Evolutionary conservation across 2,329 filamentous ascomycete genomes (phyloP).

Genomic region (Metarhizium album): DNA sequence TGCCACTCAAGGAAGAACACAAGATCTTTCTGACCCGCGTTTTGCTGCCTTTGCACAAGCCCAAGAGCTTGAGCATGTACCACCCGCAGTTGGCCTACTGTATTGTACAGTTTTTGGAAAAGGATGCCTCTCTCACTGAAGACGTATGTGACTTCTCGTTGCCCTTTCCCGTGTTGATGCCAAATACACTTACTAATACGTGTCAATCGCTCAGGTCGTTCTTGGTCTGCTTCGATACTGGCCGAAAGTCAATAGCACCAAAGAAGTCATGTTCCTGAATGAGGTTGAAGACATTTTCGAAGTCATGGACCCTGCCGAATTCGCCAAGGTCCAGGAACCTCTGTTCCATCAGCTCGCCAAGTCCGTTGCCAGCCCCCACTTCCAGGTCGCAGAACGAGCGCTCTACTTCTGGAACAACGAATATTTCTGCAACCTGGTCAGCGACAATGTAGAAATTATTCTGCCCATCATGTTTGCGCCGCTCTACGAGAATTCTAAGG

Average conservation of each 20-base stretch:
- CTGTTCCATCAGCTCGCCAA: slow-evolving; percentile 96
- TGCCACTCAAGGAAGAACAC: slow-evolving; percentile 96
- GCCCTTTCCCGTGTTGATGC: background rate
- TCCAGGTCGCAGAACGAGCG: slow-evolving; percentile 94
- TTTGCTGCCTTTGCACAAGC: slow-evolving; percentile 88
- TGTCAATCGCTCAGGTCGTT: slow-evolving; percentile 55
- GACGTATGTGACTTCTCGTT: slow-evolving; percentile 47
- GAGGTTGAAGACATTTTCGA: slow-evolving; percentile 99
- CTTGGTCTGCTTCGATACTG: slow-evolving; percentile 90
- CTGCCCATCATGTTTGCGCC: slow-evolving; percentile 99
- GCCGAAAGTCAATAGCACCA: slow-evolving; percentile 99
- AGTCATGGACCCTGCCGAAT: slow-evolving; percentile 98
- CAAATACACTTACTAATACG: background rate
- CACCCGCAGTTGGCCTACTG: slow-evolving; percentile 97
- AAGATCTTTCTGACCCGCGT: slow-evolving; percentile 95
- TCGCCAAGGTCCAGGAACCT: slow-evolving; percentile 96
- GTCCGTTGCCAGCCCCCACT: slow-evolving; percentile 95
- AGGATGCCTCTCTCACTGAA: slow-evolving; percentile 93
- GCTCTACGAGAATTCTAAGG: slow-evolving; percentile 96
- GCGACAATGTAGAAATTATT: slow-evolving; percentile 97
- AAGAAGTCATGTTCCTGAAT: slow-evolving; percentile 99
- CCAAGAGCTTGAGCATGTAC: slow-evolving; percentile 99
- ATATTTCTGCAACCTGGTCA: slow-evolving; percentile 98
- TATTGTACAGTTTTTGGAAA: slow-evolving; percentile 97
- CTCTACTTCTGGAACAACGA: slow-evolving; percentile 99